phyloP scores from a whole-genome alignment of 352 stramenopile genomes.

The Ophiocytium majus region DNA sequence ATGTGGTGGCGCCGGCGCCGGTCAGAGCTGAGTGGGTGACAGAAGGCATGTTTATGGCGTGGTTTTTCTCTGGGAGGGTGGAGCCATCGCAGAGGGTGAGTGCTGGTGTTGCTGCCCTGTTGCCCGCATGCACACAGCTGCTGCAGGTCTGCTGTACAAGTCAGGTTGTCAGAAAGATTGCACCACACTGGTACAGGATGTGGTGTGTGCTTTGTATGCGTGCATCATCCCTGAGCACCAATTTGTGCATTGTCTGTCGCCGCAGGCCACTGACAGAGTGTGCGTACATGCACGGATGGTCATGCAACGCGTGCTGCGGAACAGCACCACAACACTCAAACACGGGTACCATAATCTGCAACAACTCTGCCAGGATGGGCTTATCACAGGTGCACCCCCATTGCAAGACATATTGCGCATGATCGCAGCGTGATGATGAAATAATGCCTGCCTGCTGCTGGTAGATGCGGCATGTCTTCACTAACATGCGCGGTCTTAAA shows the following conservation, averaged over 20 bases:
- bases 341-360: background rate
- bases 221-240: background rate
- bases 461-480: too few species aligned
- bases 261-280: background rate
- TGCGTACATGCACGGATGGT: background rate
- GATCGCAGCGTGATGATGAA: background rate
- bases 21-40: background rate
- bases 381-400: background rate
- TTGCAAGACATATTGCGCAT: background rate
- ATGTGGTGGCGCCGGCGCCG: too few species aligned
- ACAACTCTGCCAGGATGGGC: background rate
- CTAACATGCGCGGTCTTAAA: too few species aligned
- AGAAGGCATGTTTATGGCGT: background rate
- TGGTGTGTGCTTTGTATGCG: background rate
- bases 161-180: background rate
- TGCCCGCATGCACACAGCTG: background rate
- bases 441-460: too few species aligned
- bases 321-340: background rate
- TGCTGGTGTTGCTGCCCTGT: background rate
- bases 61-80: background rate
- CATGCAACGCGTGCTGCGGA: background rate
- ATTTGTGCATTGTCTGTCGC: background rate
- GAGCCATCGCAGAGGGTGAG: background rate
- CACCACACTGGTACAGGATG: background rate
- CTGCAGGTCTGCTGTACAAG: background rate